Percentiles rank a stretch among this genome's conserved stretches.
Conservation (phyloP, 768 basidiomycete genomes). For the Lepiota subincarnata region DNA sequence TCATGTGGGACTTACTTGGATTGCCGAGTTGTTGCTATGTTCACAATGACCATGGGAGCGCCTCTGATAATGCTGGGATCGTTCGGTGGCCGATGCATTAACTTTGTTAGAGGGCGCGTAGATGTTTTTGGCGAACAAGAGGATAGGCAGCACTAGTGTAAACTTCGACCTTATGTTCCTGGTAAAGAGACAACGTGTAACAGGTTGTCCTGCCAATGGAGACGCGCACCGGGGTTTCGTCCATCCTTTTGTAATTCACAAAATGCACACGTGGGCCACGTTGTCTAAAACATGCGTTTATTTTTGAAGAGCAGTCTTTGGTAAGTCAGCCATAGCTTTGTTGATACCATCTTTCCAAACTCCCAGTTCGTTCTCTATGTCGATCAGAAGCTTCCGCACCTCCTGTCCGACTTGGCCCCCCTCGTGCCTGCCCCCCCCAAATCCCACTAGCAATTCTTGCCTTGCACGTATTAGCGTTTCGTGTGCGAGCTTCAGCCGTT, state of each 20-base stretch:
- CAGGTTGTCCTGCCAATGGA: no score
- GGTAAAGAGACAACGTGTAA: no score
- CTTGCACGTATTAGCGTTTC: conserved; percentile 61
- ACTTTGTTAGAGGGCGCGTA: no score
- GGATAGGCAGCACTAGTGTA: no score
- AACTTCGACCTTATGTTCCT: no score
- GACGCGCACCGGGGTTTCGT: no score
- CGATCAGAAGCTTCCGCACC: conserved; percentile 54
- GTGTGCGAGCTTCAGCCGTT: conserved; percentile 59
- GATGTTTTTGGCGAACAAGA: no score
- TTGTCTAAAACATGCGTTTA: not conserved
- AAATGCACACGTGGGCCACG: not conserved
- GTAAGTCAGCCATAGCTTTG: conserved; percentile 48
- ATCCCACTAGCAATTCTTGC: conserved; percentile 61
- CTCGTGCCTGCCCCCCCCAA: conserved; percentile 56
- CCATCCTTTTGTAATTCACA: not conserved
- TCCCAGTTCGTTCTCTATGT: conserved; percentile 68
- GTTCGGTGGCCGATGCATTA: not conserved
- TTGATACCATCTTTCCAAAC: conserved; percentile 63
- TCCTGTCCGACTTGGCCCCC: conserved; percentile 70
- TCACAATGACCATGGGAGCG: not conserved
- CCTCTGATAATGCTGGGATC: not conserved
- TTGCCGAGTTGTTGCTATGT: conserved; percentile 5
- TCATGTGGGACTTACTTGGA: conserved; percentile 4
- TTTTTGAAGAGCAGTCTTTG: not conserved